Base-by-base conservation (phyloP, 2,329 filamentous ascomycete species). In the Fusarium azukiicola region DNA sequence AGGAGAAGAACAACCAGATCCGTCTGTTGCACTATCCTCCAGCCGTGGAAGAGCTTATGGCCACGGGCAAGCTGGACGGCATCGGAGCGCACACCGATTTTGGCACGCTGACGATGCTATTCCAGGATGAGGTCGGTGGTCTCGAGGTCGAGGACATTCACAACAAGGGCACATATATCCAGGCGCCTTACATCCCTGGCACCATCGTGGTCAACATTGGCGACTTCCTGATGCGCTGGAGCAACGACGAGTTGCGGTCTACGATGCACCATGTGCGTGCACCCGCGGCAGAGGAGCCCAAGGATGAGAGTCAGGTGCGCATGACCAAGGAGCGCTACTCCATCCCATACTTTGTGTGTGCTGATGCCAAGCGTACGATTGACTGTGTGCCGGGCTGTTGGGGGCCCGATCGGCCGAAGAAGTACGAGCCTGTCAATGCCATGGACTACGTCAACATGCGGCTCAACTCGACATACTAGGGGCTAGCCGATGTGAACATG, bases 1-100 rank as follows among this genome's bases (percentile, higher is more conserved):
- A 88, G 36, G 90, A 90, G 1, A 87, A 90, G 76, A 91, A 93
- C 78, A 93, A 93, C 78, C 92, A 94, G 74, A 85, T 94, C 9
- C 89, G 93, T 3, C 83, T 95, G 50, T 86, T 94, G 49, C 93
- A 94, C 82, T 95, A 87, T 52, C 85, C 86, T 6, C 81, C 84
- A 11, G 82, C 85, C 4, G 80, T 85, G 38, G 84, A 82, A 44
- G 73, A 81, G 42, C 71, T 83, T 32, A 79, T 86, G 17, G 72
- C 75, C 11, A 78, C 78, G 32, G 85, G 80, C 8, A 80, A 75
- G 56, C 52, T 79, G 27, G 76, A 81, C 50, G 74, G 79, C 21
- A 81, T 81, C 47, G 79, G 82, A 36, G 84, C 83, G 27, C 85
- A 87, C 46, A 85, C 58, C 17, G 85, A 87, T 71, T 87, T 84